Evolutionary conservation across 1,139 yeast genomes (phyloP), one percentile per base, ranked within the genome.

Genomic region (Diutina scorzettiae): DNA sequence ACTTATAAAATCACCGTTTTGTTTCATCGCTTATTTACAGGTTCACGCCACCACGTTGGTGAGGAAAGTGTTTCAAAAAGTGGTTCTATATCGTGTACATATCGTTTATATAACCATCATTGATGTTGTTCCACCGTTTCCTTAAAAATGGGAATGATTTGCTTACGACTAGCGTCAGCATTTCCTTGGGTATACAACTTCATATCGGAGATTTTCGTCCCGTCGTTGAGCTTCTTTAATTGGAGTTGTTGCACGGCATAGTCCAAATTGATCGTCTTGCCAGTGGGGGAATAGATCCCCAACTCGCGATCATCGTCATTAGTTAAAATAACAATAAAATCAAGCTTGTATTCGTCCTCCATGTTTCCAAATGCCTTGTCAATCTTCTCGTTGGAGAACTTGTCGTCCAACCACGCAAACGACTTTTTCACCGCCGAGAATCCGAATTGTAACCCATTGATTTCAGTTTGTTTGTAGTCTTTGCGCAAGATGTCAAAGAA

Each of bases 391-490:
- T 57, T 56, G 2, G 53, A 39, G 40, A 59, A 64, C 18, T 50
- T 53, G 8, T 59, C 55, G 42, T 64, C 51, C 1, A 83, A 52
- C 79, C 85, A 80, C 14, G 63, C 60, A 36, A 81, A 59, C 0
- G 87, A 67, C 54, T 76, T 78, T 1, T 82, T 84, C 17, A 81
- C 64, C 0, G 96, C 81, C 43, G 91, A 74, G 51, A 87, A 80
- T 0, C 96, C 97, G 27, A 85, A 67, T 7, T 54, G 58, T 2
- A 51, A 50, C 2, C 33, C 5, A 1, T 51, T 52, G 46, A 74
- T 73, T 4, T 59, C 62, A 63, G 82, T 86, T 51, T 78, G 80
- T 54, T 89, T 89, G 59, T 84, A 89, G 56, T 89, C 98, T 57
- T 86, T 87, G 39, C 80, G 64, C 41, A 89, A 63, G 14, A 89